Evolutionary conservation across 2,329 filamentous ascomycete genomes (phyloP).

Genomic region (Penicillium expansum): DNA sequence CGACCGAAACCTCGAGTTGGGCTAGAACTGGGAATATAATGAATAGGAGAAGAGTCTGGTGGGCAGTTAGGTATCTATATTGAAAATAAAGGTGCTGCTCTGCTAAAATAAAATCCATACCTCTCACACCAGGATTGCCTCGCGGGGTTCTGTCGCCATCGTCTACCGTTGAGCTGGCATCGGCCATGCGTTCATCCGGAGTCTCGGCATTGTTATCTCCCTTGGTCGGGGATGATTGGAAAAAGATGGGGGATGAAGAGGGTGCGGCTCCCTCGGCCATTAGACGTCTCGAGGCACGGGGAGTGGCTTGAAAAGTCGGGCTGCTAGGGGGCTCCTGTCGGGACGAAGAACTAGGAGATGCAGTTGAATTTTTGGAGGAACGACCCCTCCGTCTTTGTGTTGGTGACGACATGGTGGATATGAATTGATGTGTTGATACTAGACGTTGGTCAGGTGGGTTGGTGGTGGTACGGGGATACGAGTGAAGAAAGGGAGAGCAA

Average conservation of each 20-base stretch:
- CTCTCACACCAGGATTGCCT: constrained; percentile 39
- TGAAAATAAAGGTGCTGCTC: not conserved
- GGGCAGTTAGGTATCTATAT: constrained; percentile 17
- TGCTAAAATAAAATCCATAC: constrained; percentile 26
- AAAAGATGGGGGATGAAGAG: constrained; percentile 79
- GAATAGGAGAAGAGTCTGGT: constrained; percentile 85
- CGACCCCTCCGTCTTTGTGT: constrained; percentile 43
- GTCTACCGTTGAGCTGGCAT: constrained; percentile 50
- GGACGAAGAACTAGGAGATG: constrained; percentile 36
- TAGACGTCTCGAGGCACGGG: constrained; percentile 45
- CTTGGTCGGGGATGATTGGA: constrained; percentile 59
- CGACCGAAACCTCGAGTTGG: constrained; percentile 56
- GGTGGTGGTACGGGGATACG: constrained; percentile 11
- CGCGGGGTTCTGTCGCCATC: constrained; percentile 46
- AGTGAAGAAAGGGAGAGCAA: constrained; percentile 27
- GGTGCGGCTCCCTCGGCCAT: constrained; percentile 45
- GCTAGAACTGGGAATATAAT: constrained; percentile 87
- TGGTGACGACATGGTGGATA: constrained; percentile 44
- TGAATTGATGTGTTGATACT: constrained; percentile 17
- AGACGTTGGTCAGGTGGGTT: constrained; percentile 16
- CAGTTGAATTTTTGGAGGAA: constrained; percentile 40
- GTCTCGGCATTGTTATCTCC: constrained; percentile 42
- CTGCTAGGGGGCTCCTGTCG: constrained; percentile 37
- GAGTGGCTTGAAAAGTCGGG: constrained; percentile 43
- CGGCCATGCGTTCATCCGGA: constrained; percentile 42